Base-by-base conservation (phyloP, 73 alveolate species). In the Tetrahymena borealis region DNA sequence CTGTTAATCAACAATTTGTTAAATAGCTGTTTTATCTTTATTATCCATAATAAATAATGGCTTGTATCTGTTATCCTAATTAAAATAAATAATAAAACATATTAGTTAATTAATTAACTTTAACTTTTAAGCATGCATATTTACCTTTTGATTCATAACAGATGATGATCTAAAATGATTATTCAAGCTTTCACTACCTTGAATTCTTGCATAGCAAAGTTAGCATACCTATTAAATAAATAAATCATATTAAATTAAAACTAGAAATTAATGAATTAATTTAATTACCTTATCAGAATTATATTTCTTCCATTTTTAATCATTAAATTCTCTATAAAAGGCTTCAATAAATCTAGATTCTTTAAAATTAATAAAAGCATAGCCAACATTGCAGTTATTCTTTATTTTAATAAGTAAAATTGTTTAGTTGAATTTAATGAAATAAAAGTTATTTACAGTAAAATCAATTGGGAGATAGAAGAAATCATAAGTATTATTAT, bases 331-430 rank as follows among this genome's bases (percentile, higher is more conserved):
- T 43, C 94, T 93, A 94, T 91, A 98, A 90, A 98, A 98, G 79
- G 94, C 92, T 6, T 95, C 94, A 39, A 98, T 98, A 94, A 95
- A 94, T 28, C 94, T 94, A 32, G 98, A 93, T 78, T 95, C 96
- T 38, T 91, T 90, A 93, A 98, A 98, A 94, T 98, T 98, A 79
- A 98, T 98, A 91, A 98, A 98, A 2, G 99, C 98, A 92, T 97
- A 98, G 7, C 99, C 99, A 20, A 97, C 97, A 96, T 98, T 98
- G 79, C 99, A 98, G 92, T 97, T 92, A 91, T 98, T 98, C 97
- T 96, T 85, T 13, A 78, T 41, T 41, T 41, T 5, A 7, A 20
- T 33, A 38, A 79, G 16, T 28, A 32, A 38, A 28, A 10, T 16
- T 15, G 1, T 10, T 6, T n/a, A 43, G 2, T n/a, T 3, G 1